Evolutionary conservation across 176 grass and related monocot species (phyloP), one percentile per base, ranked within the genome.

Genomic region (Pontederia paniculata): DNA sequence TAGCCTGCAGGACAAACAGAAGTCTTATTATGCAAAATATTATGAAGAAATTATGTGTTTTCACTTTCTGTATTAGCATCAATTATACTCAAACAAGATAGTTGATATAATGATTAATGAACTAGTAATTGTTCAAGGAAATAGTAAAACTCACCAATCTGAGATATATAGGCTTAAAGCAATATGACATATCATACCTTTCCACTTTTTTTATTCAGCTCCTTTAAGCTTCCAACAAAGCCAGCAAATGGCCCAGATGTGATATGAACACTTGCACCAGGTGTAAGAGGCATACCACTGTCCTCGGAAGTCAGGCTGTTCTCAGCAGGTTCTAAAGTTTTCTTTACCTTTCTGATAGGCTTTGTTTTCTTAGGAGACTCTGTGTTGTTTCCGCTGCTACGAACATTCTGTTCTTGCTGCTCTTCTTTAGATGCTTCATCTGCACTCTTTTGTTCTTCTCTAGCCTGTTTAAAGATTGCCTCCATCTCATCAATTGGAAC

Each of bases 401-500:
- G 47, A 48, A 71, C 8, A 56, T 69, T 81, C 45, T 65, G 57
- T 8, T 67, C 48, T 3, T 71, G 58, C 44, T 88, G 67, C 69
- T 72, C 51, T 62, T 81, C 77, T 58, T 89, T 70, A 60, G 78
- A 86, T 76, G 85, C 83, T 79, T 22, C 69, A 37, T 81, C 86
- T 68, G 23, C 75, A 57, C 50, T 82, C 43, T 84, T 74, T 80
- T 98, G 93, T 44, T 88, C 80, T 55, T 80, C 80, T 65, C 84
- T 91, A 75, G 88, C 83, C 72, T 79, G 69, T 66, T 23, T 58
- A 61, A 88, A 67, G 65, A 84, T 77, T 5, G 83, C 81, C 70
- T 98, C 74, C 67, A 91, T 75, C 52, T 91, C 83, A 58, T 98
- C 83, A 44, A 57, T 9, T 54, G 72, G 64, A 74, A 91, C 77